phyloP scores from a whole-genome alignment of 371 early-diverging fungal species.

The Dinochytrium kinnereticum region DNA sequence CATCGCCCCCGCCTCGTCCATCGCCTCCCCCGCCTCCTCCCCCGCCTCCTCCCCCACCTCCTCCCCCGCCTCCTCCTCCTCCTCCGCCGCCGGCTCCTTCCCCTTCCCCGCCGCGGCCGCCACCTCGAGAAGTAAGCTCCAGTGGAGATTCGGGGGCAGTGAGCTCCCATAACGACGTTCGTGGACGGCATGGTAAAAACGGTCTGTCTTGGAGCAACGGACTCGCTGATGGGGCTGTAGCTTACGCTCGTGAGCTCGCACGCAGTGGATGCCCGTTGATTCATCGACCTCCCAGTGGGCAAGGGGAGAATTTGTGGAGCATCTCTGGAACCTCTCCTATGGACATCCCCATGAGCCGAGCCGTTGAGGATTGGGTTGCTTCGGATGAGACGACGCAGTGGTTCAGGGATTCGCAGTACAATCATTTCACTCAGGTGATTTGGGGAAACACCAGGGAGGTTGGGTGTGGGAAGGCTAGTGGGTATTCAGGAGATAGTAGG shows the following conservation, averaged over 20 bases:
- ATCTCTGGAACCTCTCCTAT: background rate
- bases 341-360: background rate
- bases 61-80: background rate
- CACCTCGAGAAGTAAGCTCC: background rate
- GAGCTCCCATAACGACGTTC: conserved; percentile 12
- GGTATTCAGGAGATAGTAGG: background rate
- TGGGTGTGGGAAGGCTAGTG: conserved; percentile 17
- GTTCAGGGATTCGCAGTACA: background rate
- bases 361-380: background rate
- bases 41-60: background rate
- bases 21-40: background rate
- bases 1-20: background rate
- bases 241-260: background rate
- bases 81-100: background rate
- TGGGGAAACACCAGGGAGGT: background rate
- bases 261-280: background rate
- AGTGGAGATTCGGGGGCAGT: conserved; percentile 6
- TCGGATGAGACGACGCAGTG: background rate
- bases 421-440: conserved; percentile 21
- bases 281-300: background rate
- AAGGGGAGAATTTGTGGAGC: conserved; percentile 14
- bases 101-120: background rate
- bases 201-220: conserved; percentile 13
- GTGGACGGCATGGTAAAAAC: background rate
- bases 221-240: background rate